Percentiles rank a stretch among this genome's conserved stretches.
phyloP scores from a whole-genome alignment of 345 rosid genomes.

The Eucalyptus rudis region DNA sequence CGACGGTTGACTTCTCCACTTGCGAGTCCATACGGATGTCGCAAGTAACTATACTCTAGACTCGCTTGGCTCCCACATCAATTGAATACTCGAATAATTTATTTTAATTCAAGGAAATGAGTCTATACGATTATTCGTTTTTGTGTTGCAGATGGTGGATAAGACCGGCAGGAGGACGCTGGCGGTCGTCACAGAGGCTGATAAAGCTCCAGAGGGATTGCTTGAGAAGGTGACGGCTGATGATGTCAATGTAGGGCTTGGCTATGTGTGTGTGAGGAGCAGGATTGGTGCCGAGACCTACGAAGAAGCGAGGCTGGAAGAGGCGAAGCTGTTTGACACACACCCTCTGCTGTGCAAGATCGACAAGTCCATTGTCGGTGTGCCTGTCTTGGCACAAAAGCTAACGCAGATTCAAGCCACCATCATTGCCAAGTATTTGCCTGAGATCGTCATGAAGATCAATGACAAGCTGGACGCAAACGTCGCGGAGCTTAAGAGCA shows the following conservation, averaged over 20 bases:
- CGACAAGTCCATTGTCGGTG: slow-evolving; percentile 19
- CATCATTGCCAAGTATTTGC: slow-evolving; percentile 10
- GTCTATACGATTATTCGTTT: not conserved
- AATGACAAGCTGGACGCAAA: slow-evolving; percentile 6
- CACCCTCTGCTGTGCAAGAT: slow-evolving; percentile 10
- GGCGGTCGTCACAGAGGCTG: slow-evolving; percentile 35
- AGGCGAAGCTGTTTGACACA: slow-evolving; percentile 1
- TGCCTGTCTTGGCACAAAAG: slow-evolving; percentile 17
- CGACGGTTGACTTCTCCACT: slow-evolving; percentile 22
- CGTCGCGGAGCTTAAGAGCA: not conserved
- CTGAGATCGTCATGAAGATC: slow-evolving; percentile 4
- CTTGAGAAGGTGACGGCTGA: slow-evolving; percentile 28
- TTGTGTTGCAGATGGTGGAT: slow-evolving; percentile 10
- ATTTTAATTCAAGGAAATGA: not conserved
- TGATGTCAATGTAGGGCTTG: slow-evolving; percentile 34
- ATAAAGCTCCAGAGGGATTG: slow-evolving; percentile 35
- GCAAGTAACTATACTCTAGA: not conserved
- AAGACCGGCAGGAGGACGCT: slow-evolving; percentile 26
- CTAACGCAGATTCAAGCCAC: slow-evolving; percentile 14
- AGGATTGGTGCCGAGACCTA: slow-evolving; percentile 17
- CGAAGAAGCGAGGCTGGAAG: slow-evolving; percentile 9
- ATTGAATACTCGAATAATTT: too few species aligned
- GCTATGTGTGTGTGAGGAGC: slow-evolving; percentile 34
- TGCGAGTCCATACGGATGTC: slow-evolving; percentile 56
- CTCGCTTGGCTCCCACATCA: too few species aligned